These are phyloP conservation scores for Solanum neorickii DNA, from an alignment of 257 asterid genomes.

Conservation along the genomic window DNA sequence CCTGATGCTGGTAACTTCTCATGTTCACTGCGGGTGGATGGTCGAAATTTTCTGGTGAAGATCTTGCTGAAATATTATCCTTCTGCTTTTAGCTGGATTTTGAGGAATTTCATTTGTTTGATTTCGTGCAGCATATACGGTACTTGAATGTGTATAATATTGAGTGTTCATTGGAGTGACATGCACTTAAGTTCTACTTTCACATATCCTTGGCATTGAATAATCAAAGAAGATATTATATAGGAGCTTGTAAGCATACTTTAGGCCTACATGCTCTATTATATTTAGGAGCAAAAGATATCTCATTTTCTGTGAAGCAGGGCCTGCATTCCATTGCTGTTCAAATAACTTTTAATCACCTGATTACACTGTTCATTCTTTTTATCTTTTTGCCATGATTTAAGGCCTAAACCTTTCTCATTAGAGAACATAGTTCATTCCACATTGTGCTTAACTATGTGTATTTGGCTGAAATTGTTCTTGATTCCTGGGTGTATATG, in stretches of 20 bases:
- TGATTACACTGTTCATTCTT: neutral
- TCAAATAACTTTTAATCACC: neutral
- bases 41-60: conserved; percentile 11
- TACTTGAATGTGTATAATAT: neutral
- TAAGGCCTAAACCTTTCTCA: neutral
- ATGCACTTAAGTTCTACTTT: neutral
- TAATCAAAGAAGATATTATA: neutral
- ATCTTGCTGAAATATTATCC: neutral
- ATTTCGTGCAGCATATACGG: neutral
- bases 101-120: neutral
- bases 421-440: neutral
- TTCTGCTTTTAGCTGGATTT: neutral
- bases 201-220: neutral
- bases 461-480: neutral
- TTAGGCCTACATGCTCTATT: neutral
- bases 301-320: neutral
- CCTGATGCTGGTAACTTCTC: neutral
- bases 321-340: neutral
- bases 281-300: neutral
- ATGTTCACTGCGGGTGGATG: conserved; percentile 3
- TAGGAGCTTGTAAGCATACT: neutral
- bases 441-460: neutral
- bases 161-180: neutral
- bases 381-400: neutral
- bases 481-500: neutral